Evolutionary conservation across 1,139 yeast species (phyloP), one percentile per base, ranked within the genome.

Genomic region (Suhomyces choctaworum): DNA sequence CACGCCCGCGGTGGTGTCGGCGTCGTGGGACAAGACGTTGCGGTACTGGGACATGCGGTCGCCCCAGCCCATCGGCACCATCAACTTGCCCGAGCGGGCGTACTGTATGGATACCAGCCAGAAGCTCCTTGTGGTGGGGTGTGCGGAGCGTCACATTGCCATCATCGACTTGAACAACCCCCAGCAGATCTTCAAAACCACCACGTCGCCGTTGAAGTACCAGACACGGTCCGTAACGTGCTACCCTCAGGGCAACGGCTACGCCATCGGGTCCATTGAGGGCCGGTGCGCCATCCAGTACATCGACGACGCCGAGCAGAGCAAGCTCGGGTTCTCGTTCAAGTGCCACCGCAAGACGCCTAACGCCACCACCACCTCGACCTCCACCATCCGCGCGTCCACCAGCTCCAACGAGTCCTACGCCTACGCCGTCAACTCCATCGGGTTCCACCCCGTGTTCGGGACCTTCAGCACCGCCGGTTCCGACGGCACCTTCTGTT

Each of bases 221-320:
- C 97, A 90, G 64, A 89, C 97, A 0, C 72, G 96, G 44, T 69
- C 82, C 3, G 73, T 94, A 3, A 68, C 86, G 12, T 92, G 98
- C 57, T 87, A 83, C 58, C 90, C 90, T 7, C 82, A 80, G 45
- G 97, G 95, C 8, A 84, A 86, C 51, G 97, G 97, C 6, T 94
- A 77, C 60, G 97, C 96, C 1, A 66, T 92, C 33, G 97, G 96
- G 5, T 84, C 96, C 3, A 80, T 92, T 34, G 99, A 92, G 64
- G 98, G 98, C 16, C 74, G 99, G 48, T 89, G 97, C 63, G 96
- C 96, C n/a, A 82, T 94, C 51, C 96, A 89, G 54, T 92, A 90
- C 60, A 79, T 92, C 36, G 95, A 87, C 49, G 96, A 88, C 26
- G 73, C 73, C 32, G 87, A 83, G 52, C 95, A 87, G 53, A 72